These are phyloP conservation scores for Wallacemonas sp. DNA, from an alignment of 208 protist genomes.

Conservation along the genomic window DNA sequence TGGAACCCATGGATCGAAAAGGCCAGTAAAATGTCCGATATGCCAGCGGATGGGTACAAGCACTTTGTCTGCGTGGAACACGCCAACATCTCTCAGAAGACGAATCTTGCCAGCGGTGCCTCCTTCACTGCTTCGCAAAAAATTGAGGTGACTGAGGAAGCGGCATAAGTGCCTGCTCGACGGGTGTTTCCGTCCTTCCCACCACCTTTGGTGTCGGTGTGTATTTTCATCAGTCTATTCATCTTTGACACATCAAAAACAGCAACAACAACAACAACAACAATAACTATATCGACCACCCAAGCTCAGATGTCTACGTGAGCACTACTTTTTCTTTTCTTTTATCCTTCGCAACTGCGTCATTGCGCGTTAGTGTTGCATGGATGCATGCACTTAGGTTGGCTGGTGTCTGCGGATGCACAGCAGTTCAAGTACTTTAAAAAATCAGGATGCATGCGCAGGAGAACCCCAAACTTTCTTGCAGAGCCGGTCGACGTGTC, in stretches of 20 bases:
- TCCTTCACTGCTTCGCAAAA: slow-evolving; percentile 21
- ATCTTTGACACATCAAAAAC: slow-evolving; percentile 1
- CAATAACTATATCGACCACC: no score
- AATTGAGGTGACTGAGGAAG: slow-evolving; percentile 14
- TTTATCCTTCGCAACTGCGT: background rate
- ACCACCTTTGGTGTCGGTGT: no score
- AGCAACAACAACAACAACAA: no score
- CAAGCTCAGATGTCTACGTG: no score
- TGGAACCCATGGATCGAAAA: slow-evolving; percentile 78
- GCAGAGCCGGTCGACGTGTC: no score
- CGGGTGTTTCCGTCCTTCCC: no score
- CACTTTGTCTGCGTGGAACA: slow-evolving; percentile 72
- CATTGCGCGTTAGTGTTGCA: no score
- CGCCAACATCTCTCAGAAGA: slow-evolving; percentile 38
- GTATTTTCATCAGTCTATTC: background rate
- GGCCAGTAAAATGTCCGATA: slow-evolving; percentile 38
- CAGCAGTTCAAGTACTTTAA: no score
- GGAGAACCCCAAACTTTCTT: no score
- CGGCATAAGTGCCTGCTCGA: background rate
- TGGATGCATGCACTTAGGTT: no score
- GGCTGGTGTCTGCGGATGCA: no score
- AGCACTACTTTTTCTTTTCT: background rate
- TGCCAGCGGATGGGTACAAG: slow-evolving; percentile 48
- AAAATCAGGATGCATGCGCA: no score
- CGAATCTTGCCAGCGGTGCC: slow-evolving; percentile 15